Conservation (phyloP, 257 asterid genomes). For the Fraxinus excelsior region DNA sequence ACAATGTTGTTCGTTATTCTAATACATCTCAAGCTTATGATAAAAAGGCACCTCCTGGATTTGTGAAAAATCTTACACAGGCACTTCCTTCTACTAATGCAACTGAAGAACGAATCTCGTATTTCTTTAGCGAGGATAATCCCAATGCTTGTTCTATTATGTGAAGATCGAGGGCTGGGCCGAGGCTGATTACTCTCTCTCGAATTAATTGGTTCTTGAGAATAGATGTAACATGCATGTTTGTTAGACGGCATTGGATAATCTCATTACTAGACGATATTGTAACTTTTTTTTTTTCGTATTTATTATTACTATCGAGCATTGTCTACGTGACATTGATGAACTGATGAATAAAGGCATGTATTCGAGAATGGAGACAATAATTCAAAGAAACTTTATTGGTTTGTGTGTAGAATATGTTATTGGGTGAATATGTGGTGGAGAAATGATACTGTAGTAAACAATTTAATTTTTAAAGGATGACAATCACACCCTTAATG, state of each 20-base stretch:
- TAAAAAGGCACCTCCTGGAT: conserved; percentile 80
- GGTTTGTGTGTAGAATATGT: too few relatives aligned
- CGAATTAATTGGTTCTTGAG: neutral
- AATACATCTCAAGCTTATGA: conserved; percentile 67
- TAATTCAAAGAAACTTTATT: too few relatives aligned
- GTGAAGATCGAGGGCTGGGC: conserved; percentile 29
- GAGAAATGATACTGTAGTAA: too few relatives aligned
- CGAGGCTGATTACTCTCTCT: neutral
- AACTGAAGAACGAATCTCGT: conserved; percentile 54
- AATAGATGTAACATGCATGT: neutral
- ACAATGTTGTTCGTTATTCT: conserved; percentile 68
- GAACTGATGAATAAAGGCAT: neutral
- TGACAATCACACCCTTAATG: too few relatives aligned
- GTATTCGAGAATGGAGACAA: neutral
- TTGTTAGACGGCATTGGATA: neutral
- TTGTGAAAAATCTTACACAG: conserved; percentile 54
- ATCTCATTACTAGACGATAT: too few relatives aligned
- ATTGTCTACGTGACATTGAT: neutral
- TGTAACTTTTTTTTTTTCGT: neutral
- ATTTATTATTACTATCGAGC: neutral
- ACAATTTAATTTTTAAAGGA: too few relatives aligned
- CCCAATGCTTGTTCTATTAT: conserved; percentile 83
- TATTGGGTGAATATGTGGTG: too few relatives aligned
- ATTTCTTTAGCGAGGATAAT: conserved; percentile 81
- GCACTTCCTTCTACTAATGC: conserved; percentile 48